Conservation (phyloP, 2,329 filamentous ascomycete genomes). For the Pseudogymnoascus verrucosus region DNA sequence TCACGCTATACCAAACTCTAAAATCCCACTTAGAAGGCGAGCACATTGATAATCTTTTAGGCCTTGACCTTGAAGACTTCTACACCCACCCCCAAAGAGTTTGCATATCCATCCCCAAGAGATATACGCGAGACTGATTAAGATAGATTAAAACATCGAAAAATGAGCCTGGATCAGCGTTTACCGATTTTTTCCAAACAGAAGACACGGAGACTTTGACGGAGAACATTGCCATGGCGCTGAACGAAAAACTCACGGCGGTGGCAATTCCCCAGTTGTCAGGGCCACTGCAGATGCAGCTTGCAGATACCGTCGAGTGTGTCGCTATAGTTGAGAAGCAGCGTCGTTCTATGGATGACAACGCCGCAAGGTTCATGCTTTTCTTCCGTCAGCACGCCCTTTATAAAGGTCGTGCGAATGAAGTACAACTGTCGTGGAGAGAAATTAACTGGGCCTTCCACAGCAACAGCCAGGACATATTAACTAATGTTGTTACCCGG, state of each 20-base stretch:
- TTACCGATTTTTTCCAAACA: conserved; percentile 40
- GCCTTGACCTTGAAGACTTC: conserved; percentile 53
- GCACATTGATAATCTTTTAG: conserved; percentile 67
- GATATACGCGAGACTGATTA: conserved; percentile 12
- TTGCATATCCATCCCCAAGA: not conserved
- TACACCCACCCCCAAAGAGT: conserved; percentile 32
- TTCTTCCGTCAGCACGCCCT: conserved; percentile 79
- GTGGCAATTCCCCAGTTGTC: conserved; percentile 73
- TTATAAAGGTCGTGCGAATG: conserved; percentile 54
- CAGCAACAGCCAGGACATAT: conserved; percentile 78
- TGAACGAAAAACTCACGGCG: conserved; percentile 70
- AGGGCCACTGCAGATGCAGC: conserved; percentile 75
- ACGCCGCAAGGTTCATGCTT: conserved; percentile 78
- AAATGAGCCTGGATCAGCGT: conserved; percentile 33
- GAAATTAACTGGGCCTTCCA: conserved; percentile 85
- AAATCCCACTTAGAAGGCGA: conserved; percentile 83
- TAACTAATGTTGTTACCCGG: conserved; percentile 71
- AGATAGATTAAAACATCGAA: conserved; percentile 17
- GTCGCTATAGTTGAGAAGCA: conserved; percentile 78
- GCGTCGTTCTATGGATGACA: conserved; percentile 80
- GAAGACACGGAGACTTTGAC: conserved; percentile 55
- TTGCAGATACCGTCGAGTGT: conserved; percentile 79
- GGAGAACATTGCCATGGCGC: conserved; percentile 58
- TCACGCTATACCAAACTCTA: conserved; percentile 64
- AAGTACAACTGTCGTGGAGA: conserved; percentile 62